phyloP scores from a whole-genome alignment of 208 protist genomes.

The Phytomonas sp. region DNA sequence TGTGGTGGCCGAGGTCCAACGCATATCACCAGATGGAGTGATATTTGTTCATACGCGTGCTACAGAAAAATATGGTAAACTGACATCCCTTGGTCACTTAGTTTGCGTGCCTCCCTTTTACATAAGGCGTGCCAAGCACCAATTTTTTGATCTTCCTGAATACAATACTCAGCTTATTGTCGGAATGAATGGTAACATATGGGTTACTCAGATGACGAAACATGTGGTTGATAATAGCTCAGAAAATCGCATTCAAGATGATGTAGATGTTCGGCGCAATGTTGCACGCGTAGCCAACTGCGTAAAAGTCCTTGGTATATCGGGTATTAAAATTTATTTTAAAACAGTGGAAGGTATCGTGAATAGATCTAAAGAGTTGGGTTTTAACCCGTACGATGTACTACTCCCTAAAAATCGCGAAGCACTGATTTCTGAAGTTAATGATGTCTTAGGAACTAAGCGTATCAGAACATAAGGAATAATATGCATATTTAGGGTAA shows the following conservation, averaged over 20 bases:
- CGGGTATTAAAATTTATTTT: conserved; percentile 44
- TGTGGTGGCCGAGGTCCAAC: conserved; percentile 94
- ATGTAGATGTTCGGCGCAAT: conserved; percentile 25
- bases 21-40: conserved; percentile 83
- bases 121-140: conserved; percentile 70
- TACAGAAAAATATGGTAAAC: conserved; percentile 76
- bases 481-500: background rate
- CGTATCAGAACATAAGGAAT: background rate
- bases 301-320: conserved; percentile 39
- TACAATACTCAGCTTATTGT: conserved; percentile 36
- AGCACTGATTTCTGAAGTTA: conserved; percentile 4
- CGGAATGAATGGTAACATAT: conserved; percentile 87
- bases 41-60: conserved; percentile 92
- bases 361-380: conserved; percentile 36
- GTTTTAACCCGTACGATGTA: conserved; percentile 51
- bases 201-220: conserved; percentile 50
- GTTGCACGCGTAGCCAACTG: conserved; percentile 69
- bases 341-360: conserved; percentile 46
- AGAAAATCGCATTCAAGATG: conserved; percentile 15
- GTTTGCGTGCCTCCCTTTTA: conserved; percentile 58
- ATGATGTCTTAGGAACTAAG: conserved; percentile 21
- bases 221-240: background rate
- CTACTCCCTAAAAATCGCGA: conserved; percentile 26
- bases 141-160: conserved; percentile 52
- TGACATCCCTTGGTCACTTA: conserved; percentile 44